Evolutionary conservation across 192 early-diverging fungal species (phyloP).

Genomic region (Entomortierella parvispora): DNA sequence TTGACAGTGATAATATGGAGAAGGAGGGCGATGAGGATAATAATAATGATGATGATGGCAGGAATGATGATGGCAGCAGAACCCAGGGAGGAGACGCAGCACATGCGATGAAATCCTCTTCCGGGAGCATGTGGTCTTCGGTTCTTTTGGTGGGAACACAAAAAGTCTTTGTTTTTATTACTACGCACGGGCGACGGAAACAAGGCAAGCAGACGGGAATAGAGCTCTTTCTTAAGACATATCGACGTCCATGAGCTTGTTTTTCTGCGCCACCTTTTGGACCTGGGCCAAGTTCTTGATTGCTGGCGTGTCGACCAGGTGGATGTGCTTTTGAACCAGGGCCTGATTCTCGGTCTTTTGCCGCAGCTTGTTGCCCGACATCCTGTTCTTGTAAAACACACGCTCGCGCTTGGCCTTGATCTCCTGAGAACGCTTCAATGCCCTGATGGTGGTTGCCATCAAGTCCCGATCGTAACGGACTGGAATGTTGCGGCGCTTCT

Average conservation of each 20-base stretch:
- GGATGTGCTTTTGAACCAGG: constrained; percentile 87
- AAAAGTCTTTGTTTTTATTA: too few relatives aligned
- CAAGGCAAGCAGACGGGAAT: background rate
- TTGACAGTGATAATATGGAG: background rate
- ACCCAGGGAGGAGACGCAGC: background rate
- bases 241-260: constrained; percentile 73
- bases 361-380: constrained; percentile 87
- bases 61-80: background rate
- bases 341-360: constrained; percentile 80
- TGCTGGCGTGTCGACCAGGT: constrained; percentile 75
- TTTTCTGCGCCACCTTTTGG: constrained; percentile 65
- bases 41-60: background rate
- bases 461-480: constrained; percentile 97
- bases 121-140: background rate
- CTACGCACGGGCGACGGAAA: too few relatives aligned
- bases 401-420: constrained; percentile 93
- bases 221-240: constrained; percentile 52
- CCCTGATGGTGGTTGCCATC: constrained; percentile 97
- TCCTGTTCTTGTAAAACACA: constrained; percentile 92
- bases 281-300: constrained; percentile 72
- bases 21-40: background rate
- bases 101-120: background rate
- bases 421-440: constrained; percentile 97
- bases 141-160: background rate
- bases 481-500: constrained; percentile 98